phyloP scores from a whole-genome alignment of 2,329 filamentous ascomycete genomes.

The Trichoderma aggressivum region DNA sequence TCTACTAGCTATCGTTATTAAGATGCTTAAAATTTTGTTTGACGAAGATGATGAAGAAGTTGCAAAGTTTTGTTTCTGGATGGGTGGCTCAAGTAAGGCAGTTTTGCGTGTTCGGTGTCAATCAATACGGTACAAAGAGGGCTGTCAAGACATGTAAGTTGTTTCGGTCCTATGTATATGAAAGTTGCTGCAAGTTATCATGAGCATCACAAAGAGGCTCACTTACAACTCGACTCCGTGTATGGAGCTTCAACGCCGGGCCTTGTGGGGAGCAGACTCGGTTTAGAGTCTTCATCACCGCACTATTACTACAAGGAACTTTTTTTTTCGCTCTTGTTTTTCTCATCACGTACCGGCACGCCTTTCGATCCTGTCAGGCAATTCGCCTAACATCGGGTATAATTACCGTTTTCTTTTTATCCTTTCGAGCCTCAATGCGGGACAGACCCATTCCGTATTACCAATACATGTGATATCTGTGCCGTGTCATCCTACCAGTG shows the following conservation, averaged over 20 bases:
- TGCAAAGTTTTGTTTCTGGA: neutral
- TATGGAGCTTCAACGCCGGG: neutral
- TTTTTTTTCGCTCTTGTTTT: neutral
- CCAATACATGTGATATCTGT: neutral
- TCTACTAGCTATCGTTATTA: conserved; percentile 1
- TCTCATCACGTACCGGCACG: neutral
- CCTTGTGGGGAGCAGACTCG: neutral
- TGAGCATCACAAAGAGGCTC: neutral
- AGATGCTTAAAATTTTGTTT: neutral
- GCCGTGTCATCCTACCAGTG: neutral
- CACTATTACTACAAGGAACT: neutral
- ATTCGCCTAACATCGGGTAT: conserved; percentile 10
- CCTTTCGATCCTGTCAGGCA: neutral
- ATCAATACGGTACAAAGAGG: neutral
- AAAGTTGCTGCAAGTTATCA: neutral
- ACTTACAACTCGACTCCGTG: neutral
- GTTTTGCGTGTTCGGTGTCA: neutral
- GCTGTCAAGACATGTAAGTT: neutral
- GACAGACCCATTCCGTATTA: conserved; percentile 5
- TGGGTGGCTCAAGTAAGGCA: neutral
- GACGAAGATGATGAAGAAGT: neutral
- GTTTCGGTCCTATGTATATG: neutral
- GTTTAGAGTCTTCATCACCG: neutral
- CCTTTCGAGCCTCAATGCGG: neutral
- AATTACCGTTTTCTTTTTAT: neutral